A percentile compares a stretch with the other conserved stretches of the same genome.
phyloP scores from a whole-genome alignment of 768 basidiomycete species.

The Termitomyces sp. region DNA sequence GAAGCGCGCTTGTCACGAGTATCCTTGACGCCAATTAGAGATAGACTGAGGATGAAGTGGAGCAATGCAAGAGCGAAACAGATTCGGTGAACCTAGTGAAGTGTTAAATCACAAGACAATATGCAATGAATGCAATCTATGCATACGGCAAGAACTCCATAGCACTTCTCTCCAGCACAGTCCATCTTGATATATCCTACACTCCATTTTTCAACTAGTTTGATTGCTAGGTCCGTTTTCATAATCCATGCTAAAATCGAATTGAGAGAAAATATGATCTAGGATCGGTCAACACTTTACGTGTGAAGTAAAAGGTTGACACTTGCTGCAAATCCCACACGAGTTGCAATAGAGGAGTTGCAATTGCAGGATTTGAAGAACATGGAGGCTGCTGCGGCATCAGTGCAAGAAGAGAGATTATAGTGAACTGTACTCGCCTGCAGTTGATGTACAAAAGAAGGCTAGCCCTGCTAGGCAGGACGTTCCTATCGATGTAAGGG shows the following conservation, averaged over 20 bases:
- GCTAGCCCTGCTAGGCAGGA: conserved; percentile 83
- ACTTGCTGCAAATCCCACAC: conserved; percentile 89
- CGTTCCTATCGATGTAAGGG: conserved; percentile 67
- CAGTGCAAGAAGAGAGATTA: conserved; percentile 1
- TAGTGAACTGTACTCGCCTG: conserved; percentile 46
- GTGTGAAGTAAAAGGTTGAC: too few species aligned
- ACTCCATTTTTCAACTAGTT: conserved; percentile 86
- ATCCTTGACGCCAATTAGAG: conserved; percentile 83
- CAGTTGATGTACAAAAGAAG: conserved; percentile 84
- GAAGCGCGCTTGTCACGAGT: conserved; percentile 92
- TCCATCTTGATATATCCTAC: conserved; percentile 99
- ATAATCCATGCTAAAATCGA: conserved; percentile 97
- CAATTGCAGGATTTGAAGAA: conserved; percentile 99
- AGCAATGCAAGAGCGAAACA: conserved; percentile 93
- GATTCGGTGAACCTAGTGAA: conserved; percentile 79
- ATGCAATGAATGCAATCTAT: background rate
- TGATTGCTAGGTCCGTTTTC: conserved; percentile 85
- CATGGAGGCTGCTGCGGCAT: conserved; percentile 67
- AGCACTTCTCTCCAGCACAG: conserved; percentile 89
- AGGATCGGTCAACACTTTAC: background rate
- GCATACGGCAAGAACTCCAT: conserved; percentile 90
- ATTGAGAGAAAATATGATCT: conserved; percentile 95
- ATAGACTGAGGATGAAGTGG: conserved; percentile 75
- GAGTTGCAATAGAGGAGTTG: conserved; percentile 96
- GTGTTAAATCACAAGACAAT: background rate